These are phyloP conservation scores for Calonectria multiphialidica DNA, from an alignment of 2,329 filamentous ascomycete genomes.

Conservation along the genomic window DNA sequence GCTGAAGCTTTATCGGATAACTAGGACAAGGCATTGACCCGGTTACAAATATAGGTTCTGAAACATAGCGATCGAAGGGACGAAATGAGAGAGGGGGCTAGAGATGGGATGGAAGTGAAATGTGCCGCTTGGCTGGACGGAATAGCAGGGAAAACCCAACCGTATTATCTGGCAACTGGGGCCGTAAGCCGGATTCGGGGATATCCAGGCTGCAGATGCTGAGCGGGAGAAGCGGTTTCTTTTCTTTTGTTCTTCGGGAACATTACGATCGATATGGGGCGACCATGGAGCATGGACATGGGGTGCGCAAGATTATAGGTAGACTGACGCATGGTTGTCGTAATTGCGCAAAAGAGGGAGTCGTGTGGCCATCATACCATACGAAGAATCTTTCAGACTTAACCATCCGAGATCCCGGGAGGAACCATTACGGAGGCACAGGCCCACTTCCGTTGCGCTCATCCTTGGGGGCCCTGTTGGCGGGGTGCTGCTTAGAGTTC, in stretches of 20 bases:
- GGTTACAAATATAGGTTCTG: neutral
- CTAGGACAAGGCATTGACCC: neutral
- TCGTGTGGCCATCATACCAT: slow-evolving; percentile 1
- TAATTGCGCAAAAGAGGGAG: slow-evolving; percentile 6
- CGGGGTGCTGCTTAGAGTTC: slow-evolving; percentile 1
- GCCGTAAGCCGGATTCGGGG: slow-evolving; percentile 10
- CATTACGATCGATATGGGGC: neutral
- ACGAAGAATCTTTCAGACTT: slow-evolving; percentile 3
- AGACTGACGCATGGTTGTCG: neutral
- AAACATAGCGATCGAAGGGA: slow-evolving; percentile 15
- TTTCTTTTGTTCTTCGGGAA: slow-evolving; percentile 8
- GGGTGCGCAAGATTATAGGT: slow-evolving; percentile 1
- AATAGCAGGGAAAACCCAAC: slow-evolving; percentile 17
- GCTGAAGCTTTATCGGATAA: neutral
- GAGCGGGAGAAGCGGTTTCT: neutral
- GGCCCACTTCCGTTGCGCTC: slow-evolving; percentile 11
- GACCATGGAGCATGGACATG: neutral
- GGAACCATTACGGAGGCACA: slow-evolving; percentile 9
- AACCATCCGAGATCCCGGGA: slow-evolving; percentile 1
- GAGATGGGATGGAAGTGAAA: slow-evolving; percentile 18
- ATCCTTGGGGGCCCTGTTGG: neutral
- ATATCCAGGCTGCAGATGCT: neutral
- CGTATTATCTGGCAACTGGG: neutral
- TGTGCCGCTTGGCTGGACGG: neutral
- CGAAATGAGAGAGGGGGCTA: slow-evolving; percentile 11